Conservation (phyloP, 352 stramenopile species). For the Globisporangium heterothallicum region DNA sequence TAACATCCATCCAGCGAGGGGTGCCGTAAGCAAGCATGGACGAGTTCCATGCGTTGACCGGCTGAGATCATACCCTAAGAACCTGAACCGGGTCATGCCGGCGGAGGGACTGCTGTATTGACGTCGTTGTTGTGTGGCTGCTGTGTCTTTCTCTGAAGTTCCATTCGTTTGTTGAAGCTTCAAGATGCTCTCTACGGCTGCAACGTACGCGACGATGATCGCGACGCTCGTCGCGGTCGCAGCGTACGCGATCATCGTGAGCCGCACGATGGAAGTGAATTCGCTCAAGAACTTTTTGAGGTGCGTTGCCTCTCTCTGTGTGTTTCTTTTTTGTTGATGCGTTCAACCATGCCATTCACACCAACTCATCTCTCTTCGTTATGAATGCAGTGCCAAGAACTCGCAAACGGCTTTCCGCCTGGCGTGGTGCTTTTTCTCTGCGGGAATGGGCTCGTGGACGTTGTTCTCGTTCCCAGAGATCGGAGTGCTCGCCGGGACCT, state of each 20-base stretch:
- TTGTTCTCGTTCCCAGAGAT: conserved; percentile 77
- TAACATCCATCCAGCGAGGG: conserved; percentile 54
- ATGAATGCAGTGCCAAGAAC: conserved; percentile 51
- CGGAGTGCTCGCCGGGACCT: conserved; percentile 60
- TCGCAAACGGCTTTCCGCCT: conserved; percentile 44
- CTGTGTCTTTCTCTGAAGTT: neutral
- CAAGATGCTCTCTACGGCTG: conserved; percentile 44
- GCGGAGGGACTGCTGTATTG: conserved; percentile 47
- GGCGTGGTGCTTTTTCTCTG: conserved; percentile 78
- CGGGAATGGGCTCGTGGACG: conserved; percentile 70
- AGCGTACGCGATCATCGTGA: conserved; percentile 60
- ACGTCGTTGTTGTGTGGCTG: neutral
- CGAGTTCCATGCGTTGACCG: conserved; percentile 37
- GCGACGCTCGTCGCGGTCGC: conserved; percentile 55
- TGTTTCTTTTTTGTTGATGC: too few species aligned
- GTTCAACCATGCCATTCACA: neutral
- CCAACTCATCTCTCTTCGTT: neutral
- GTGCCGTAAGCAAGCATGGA: conserved; percentile 42
- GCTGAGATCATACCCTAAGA: conserved; percentile 63
- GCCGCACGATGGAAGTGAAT: conserved; percentile 46
- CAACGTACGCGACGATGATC: conserved; percentile 56
- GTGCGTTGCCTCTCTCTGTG: conserved; percentile 14
- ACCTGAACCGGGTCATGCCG: conserved; percentile 63
- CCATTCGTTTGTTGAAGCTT: too few species aligned
- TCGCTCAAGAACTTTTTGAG: conserved; percentile 60